These are phyloP conservation scores for Eucalyptus brandiana DNA, from an alignment of 345 rosid species.

Conservation along the genomic window DNA sequence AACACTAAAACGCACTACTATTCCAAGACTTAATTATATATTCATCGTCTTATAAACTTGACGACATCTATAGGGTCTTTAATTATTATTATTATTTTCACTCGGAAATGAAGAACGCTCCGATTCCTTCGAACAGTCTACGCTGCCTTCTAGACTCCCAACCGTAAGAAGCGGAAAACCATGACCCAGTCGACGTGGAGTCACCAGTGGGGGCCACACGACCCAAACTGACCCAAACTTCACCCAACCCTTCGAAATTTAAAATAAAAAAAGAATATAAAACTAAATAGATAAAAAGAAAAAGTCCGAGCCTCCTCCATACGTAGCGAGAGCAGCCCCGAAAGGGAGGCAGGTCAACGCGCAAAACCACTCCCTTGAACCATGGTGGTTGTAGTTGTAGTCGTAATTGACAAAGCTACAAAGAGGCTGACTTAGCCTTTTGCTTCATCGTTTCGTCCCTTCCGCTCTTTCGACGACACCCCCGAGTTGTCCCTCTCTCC, in stretches of 20 bases:
- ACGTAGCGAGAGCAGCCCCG: background rate
- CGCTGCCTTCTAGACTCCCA: background rate
- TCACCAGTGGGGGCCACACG: background rate
- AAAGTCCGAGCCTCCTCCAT: background rate
- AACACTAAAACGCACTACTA: background rate
- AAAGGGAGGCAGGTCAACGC: background rate
- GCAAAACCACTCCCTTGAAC: background rate
- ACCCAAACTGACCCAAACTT: background rate
- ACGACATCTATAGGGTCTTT: background rate
- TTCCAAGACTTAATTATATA: background rate
- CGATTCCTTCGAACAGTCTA: background rate
- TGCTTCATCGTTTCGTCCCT: background rate
- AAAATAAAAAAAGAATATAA: background rate
- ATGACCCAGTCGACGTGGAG: background rate
- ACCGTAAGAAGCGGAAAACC: background rate
- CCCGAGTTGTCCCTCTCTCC: background rate
- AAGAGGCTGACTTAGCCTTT: background rate
- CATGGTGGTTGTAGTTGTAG: background rate
- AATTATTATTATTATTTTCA: too few relatives aligned
- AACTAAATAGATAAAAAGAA: background rate
- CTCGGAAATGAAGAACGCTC: background rate
- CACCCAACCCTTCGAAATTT: background rate
- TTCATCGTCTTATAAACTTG: background rate
- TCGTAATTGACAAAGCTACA: background rate
- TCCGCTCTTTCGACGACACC: background rate